phyloP scores from a whole-genome alignment of 2,329 filamentous ascomycete species.

The Trichoderma cornu-damae region DNA sequence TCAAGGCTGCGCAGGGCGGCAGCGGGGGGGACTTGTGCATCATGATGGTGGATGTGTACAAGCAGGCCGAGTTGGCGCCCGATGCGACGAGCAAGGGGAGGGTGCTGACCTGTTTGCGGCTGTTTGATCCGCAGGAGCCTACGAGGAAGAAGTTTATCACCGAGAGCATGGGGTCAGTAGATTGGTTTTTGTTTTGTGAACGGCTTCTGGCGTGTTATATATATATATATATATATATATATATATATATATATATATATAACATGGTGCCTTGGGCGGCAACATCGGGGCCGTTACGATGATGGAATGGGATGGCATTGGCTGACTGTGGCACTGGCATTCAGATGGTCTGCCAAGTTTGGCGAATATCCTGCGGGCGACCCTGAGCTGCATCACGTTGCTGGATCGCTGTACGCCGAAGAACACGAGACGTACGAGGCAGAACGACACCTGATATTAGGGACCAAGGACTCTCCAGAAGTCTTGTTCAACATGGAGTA shows the following conservation, averaged over 20 bases:
- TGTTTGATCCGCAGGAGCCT: constrained; percentile 79
- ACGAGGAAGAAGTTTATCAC: constrained; percentile 88
- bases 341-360: constrained; percentile 75
- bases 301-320: background rate
- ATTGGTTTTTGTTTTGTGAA: background rate
- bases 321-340: background rate
- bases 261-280: background rate
- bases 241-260: too few species aligned
- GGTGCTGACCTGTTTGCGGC: constrained; percentile 70
- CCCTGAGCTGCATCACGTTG: constrained; percentile 89
- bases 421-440: constrained; percentile 92
- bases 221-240: background rate
- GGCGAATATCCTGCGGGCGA: constrained; percentile 89
- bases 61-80: constrained; percentile 73
- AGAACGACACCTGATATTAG: constrained; percentile 81
- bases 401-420: constrained; percentile 82
- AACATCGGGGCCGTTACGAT: too few species aligned
- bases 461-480: constrained; percentile 81
- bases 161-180: constrained; percentile 70
- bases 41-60: constrained; percentile 85
- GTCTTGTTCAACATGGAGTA: constrained; percentile 81
- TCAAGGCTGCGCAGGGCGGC: constrained; percentile 89
- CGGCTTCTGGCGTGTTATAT: background rate
- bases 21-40: constrained; percentile 87
- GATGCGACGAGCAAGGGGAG: constrained; percentile 70